Evolutionary conservation across 139 green algal genomes (phyloP).

Genomic region (Tetratostichococcus sp.): DNA sequence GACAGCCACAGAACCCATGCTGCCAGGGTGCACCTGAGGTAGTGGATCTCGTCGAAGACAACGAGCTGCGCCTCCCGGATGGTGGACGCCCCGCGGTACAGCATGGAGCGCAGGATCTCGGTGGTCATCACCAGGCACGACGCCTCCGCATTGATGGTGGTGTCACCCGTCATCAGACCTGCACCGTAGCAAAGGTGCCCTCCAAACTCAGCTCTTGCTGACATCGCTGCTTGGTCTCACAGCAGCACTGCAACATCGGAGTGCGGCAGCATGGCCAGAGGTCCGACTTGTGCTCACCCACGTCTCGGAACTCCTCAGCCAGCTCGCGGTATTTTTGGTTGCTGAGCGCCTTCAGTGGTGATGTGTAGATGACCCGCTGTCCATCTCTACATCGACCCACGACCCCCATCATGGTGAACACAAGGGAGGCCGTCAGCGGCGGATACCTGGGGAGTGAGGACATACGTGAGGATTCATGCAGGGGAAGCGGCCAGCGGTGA

Average conservation of each 20-base stretch:
- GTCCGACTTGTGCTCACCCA: too few relatives aligned
- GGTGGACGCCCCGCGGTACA: slow-evolving; percentile 71
- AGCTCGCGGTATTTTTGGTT: slow-evolving; percentile 88
- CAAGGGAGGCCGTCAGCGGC: too few relatives aligned
- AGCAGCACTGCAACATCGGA: too few relatives aligned
- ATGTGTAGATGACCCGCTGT: slow-evolving; percentile 78
- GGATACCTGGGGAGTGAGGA: too few relatives aligned
- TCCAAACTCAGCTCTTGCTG: too few relatives aligned
- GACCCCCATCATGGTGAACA: too few relatives aligned
- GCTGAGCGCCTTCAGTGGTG: slow-evolving; percentile 78
- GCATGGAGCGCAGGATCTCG: slow-evolving; percentile 81
- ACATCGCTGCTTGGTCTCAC: too few relatives aligned
- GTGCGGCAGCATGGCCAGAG: too few relatives aligned
- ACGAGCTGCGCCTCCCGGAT: slow-evolving; percentile 57
- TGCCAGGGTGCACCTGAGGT: slow-evolving; percentile 15
- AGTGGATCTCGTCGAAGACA: slow-evolving; percentile 60
- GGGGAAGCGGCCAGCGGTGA: too few relatives aligned
- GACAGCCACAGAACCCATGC: too few relatives aligned
- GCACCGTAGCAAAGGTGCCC: too few relatives aligned
- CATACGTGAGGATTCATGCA: too few relatives aligned
- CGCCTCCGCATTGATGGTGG: slow-evolving; percentile 76
- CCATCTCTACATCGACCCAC: slow-evolving; percentile 27
- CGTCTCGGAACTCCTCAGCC: slow-evolving; percentile 63
- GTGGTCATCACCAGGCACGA: slow-evolving; percentile 86
- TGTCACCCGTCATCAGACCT: slow-evolving; percentile 77